Percentiles rank a stretch among this genome's conserved stretches.
Conservation (phyloP, 2,329 filamentous ascomycete species). For the Fusarium tuaranense region DNA sequence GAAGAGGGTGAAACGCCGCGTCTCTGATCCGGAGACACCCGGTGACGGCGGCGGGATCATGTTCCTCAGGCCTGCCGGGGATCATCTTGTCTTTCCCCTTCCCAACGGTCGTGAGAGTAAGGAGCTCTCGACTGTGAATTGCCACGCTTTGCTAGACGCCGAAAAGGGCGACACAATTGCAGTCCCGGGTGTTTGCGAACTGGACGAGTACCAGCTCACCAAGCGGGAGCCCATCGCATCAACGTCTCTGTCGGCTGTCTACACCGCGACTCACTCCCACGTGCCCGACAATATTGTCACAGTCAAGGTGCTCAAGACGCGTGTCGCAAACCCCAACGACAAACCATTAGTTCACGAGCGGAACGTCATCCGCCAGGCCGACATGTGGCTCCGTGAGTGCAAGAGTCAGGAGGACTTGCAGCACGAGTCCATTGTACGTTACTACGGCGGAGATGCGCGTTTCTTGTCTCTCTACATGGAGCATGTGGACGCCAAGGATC, state of each 20-base stretch:
- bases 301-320: constrained; percentile 71
- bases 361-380: constrained; percentile 69
- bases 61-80: constrained; percentile 62
- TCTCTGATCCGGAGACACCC: constrained; percentile 45
- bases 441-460: constrained; percentile 70
- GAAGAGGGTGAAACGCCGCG: constrained; percentile 58
- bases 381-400: constrained; percentile 70
- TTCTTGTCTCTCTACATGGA: constrained; percentile 73
- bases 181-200: constrained; percentile 62
- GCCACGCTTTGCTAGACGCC: constrained; percentile 65
- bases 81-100: constrained; percentile 64
- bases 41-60: constrained; percentile 65
- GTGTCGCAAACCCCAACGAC: constrained; percentile 52
- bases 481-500: constrained; percentile 67
- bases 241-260: constrained; percentile 66
- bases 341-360: constrained; percentile 64
- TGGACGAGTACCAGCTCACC: constrained; percentile 66
- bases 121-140: constrained; percentile 58
- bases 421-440: constrained; percentile 68
- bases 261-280: constrained; percentile 64
- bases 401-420: constrained; percentile 66
- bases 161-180: constrained; percentile 61
- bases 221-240: constrained; percentile 68
- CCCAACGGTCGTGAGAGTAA: constrained; percentile 60
- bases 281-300: constrained; percentile 67